Evolutionary conservation across 257 asterid genomes (phyloP), one percentile per base, ranked within the genome.

Genomic region (Solanum clarkiae): DNA sequence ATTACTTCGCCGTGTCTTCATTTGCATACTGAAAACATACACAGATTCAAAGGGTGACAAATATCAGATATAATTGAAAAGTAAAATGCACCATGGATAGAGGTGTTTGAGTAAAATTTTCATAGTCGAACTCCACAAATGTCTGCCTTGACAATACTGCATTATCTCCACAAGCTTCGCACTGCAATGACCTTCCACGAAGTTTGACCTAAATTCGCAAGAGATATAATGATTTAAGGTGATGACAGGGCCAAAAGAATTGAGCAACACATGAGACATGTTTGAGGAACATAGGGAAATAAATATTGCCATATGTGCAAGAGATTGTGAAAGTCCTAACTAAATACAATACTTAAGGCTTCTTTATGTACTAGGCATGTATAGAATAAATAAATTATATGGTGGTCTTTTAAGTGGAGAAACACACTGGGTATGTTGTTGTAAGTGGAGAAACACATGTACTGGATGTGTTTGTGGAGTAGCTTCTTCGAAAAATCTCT

Each of bases 141-240:
- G 86, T 87, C 85, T 91, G 81, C 79, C 87, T 89, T 11, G 93
- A 91, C 86, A 94, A 57, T 74, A 88, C 54, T 62, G 94, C 86
- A 84, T 86, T 86, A 85, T 94, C 97, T 74, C 97, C 97, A 86
- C 98, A 95, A 81, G 93, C 95, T 89, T 90, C 90, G 72, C 98
- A 95, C 22, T 92, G 93, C 87, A 84, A 85, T 44, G 97, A 91
- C 90, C 93, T 94, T 87, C 97, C 98, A 88, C 98, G 90, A 77
- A 95, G 87, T 87, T 93, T 94, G 74, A 95, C 98, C 98, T 95
- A 84, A 36, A 53, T 14, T 70, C 63, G 87, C 42, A 82, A 44
- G 68, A 69, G 29, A 69, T 13, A 32, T 6, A 49, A 80, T 24
- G 82, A 85, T 60, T 45, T 45, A 24, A 49, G 82, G 54, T 16